Evolutionary conservation across 164 flowering plant genomes (phyloP).

Genomic region (Vitis riparia): DNA sequence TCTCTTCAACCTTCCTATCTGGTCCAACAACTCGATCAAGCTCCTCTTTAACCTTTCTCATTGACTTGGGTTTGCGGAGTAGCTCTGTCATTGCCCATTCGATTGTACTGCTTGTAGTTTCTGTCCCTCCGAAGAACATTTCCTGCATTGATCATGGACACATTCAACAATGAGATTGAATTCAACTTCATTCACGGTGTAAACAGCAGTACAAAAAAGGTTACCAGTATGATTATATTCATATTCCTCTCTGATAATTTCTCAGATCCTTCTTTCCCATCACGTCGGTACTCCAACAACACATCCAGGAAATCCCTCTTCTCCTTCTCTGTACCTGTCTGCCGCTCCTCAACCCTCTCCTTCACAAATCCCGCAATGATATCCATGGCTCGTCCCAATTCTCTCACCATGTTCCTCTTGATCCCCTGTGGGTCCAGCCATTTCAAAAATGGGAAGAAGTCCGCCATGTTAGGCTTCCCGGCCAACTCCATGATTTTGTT

Average conservation of each 20-base stretch:
- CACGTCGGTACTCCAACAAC: slow-evolving; percentile 13
- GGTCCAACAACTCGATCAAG: slow-evolving; percentile 18
- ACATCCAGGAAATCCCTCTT: slow-evolving; percentile 9
- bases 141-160: slow-evolving; percentile 10
- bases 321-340: background rate
- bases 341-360: slow-evolving; percentile 6
- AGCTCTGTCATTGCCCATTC: slow-evolving; percentile 35
- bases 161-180: too few relatives aligned
- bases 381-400: slow-evolving; percentile 13
- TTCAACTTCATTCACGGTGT: too few relatives aligned
- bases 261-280: slow-evolving; percentile 10
- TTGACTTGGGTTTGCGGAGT: slow-evolving; percentile 12
- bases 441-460: slow-evolving; percentile 23
- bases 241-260: slow-evolving; percentile 9
- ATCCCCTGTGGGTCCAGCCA: slow-evolving; percentile 27
- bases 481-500: slow-evolving; percentile 10
- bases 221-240: slow-evolving; percentile 14
- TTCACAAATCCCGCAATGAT: slow-evolving; percentile 15
- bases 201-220: too few relatives aligned
- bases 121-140: slow-evolving; percentile 20
- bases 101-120: slow-evolving; percentile 24
- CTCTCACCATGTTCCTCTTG: slow-evolving; percentile 5
- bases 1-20: slow-evolving; percentile 21
- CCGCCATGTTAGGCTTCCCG: slow-evolving; percentile 25
- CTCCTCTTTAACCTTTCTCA: slow-evolving; percentile 21